These are phyloP conservation scores for Irpex sp. DNA, from an alignment of 1,284 basidiomycete genomes.

Conservation along the genomic window DNA sequence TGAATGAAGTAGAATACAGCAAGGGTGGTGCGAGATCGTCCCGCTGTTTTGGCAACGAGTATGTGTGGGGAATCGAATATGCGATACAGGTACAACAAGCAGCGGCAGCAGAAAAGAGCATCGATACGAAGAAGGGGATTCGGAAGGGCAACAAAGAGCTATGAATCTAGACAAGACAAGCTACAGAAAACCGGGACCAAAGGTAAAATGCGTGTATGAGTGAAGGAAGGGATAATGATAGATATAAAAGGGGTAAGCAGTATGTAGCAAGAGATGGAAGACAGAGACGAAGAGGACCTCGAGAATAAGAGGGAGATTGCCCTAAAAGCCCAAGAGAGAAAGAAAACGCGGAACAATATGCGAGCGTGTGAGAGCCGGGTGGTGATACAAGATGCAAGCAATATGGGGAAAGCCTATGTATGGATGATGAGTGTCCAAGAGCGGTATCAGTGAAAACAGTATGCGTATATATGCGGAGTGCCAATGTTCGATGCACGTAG, in stretches of 20 bases:
- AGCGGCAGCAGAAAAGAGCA: too few relatives aligned
- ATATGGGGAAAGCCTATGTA: background rate
- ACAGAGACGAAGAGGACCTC: background rate
- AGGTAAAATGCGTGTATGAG: background rate
- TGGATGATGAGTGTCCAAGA: background rate
- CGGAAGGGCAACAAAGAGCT: too few relatives aligned
- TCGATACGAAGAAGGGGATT: too few relatives aligned
- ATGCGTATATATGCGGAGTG: background rate
- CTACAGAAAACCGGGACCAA: background rate
- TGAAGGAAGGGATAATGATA: constrained; percentile 1
- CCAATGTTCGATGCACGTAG: background rate
- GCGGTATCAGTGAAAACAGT: background rate
- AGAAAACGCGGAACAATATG: background rate
- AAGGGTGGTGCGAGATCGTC: background rate
- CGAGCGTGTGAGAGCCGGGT: background rate
- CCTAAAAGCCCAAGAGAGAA: background rate
- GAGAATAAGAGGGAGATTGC: background rate
- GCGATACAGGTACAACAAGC: background rate
- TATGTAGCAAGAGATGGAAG: background rate
- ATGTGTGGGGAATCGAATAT: background rate
- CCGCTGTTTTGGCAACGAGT: background rate
- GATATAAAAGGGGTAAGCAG: background rate
- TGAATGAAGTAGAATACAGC: background rate
- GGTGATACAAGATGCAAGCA: background rate
- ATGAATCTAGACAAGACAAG: background rate